Percentiles rank a stretch among this genome's conserved stretches.
Evolutionary conservation across 176 grass and related monocot genomes (phyloP).

Genomic region (bread wheat (Triticum aestivum)): DNA sequence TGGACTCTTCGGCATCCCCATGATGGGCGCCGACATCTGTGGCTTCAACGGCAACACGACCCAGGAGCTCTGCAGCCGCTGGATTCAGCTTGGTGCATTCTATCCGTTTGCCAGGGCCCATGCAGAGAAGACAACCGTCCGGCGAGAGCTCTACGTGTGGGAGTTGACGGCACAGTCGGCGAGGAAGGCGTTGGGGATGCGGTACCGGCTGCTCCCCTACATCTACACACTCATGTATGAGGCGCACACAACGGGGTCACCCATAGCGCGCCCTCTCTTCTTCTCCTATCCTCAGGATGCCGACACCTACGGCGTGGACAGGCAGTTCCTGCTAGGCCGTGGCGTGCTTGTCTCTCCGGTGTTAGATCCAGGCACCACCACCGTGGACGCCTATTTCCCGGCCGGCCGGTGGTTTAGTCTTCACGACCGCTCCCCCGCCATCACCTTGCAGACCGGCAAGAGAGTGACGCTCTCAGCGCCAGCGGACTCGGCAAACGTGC

Average conservation of each 20-base stretch:
- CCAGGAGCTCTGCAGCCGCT: slow-evolving; percentile 80
- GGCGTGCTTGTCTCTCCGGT: slow-evolving; percentile 76
- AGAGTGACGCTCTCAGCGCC: slow-evolving; percentile 47
- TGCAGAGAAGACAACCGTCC: slow-evolving; percentile 37
- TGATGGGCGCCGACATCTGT: slow-evolving; percentile 92
- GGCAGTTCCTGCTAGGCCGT: slow-evolving; percentile 64
- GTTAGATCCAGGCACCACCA: slow-evolving; percentile 24
- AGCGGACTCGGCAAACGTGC: slow-evolving; percentile 60
- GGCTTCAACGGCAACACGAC: slow-evolving; percentile 66
- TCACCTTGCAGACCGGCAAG: slow-evolving; percentile 11
- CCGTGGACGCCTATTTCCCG: slow-evolving; percentile 66
- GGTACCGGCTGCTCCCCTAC: slow-evolving; percentile 69
- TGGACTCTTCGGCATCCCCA: slow-evolving; percentile 83
- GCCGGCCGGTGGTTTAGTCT: slow-evolving; percentile 74
- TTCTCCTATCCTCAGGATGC: slow-evolving; percentile 70
- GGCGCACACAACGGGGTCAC: slow-evolving; percentile 62
- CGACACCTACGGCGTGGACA: slow-evolving; percentile 47
- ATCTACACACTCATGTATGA: slow-evolving; percentile 84
- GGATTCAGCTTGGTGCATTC: slow-evolving; percentile 97
- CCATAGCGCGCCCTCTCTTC: slow-evolving; percentile 83
- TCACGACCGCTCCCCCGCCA: slow-evolving; percentile 22
- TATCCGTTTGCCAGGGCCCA: slow-evolving; percentile 90
- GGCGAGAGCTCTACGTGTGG: slow-evolving; percentile 77
- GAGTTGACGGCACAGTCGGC: slow-evolving; percentile 59
- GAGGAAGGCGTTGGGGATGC: slow-evolving; percentile 59